A percentile compares a stretch with the other conserved stretches of the same genome.
phyloP scores from a whole-genome alignment of 306 rosid species.

The Morella rubra region DNA sequence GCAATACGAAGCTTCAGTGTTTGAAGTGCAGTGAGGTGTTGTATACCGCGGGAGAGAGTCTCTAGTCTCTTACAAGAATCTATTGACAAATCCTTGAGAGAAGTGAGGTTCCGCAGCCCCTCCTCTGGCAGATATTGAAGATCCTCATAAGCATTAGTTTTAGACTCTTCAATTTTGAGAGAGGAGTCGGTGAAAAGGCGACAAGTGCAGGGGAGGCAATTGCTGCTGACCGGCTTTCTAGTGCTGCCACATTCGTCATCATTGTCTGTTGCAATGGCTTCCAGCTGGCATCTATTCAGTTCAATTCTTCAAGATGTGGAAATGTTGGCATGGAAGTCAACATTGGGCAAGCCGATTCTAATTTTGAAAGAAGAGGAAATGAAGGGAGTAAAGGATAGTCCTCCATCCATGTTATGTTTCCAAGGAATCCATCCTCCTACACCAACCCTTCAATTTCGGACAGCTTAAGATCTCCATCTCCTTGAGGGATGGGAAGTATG shows the following conservation, averaged over 20 bases:
- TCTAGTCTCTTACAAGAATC: accelerated
- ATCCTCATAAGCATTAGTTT: accelerated
- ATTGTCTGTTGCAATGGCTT: background rate
- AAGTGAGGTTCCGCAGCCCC: background rate
- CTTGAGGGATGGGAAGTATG: conserved; percentile 30
- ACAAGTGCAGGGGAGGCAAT: background rate
- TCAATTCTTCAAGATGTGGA: background rate
- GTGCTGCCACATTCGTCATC: background rate
- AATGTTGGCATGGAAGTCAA: background rate
- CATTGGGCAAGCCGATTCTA: accelerated
- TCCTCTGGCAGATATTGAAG: background rate
- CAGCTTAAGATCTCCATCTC: accelerated
- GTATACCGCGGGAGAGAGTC: background rate
- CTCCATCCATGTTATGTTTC: background rate
- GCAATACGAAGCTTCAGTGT: background rate
- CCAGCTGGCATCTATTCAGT: background rate
- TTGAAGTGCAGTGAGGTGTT: background rate
- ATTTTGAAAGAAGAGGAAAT: background rate
- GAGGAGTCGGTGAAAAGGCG: background rate
- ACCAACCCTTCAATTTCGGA: conserved; percentile 27
- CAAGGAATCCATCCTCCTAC: background rate
- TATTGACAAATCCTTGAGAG: background rate
- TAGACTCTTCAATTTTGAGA: background rate
- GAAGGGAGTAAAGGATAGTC: background rate
- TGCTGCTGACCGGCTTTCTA: background rate